These are phyloP conservation scores for Gossypium raimondii DNA, from an alignment of 345 rosid genomes.

Conservation along the genomic window DNA sequence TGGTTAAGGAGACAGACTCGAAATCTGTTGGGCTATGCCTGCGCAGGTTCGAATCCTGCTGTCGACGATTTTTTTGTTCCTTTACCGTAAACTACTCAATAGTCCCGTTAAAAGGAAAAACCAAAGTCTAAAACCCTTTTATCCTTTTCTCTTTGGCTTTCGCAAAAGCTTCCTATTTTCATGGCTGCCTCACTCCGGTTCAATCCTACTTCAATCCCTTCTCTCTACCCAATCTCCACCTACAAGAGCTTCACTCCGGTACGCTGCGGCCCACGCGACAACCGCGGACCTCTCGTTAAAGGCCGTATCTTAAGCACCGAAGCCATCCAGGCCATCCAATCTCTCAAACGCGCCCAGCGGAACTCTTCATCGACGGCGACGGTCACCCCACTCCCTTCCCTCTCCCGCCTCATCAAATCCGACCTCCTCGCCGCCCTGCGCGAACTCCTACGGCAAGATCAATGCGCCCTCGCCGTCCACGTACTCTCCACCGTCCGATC, in stretches of 20 bases:
- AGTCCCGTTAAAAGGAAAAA: no score
- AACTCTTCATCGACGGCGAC: conserved; percentile 22
- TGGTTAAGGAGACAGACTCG: conserved; percentile 99
- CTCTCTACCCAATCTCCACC: conserved; percentile 1
- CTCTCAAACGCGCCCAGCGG: conserved; percentile 61
- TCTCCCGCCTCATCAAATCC: conserved; percentile 71
- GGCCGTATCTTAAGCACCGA: conserved; percentile 79
- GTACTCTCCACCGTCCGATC: conserved; percentile 59
- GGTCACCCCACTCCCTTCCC: conserved; percentile 39
- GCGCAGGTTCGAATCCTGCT: conserved; percentile 99
- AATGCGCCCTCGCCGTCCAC: conserved; percentile 62
- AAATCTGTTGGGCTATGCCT: conserved; percentile 99
- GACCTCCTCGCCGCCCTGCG: conserved; percentile 61
- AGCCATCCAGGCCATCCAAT: conserved; percentile 88
- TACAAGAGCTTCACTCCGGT: conserved; percentile 21
- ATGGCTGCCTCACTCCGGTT: conserved; percentile 26
- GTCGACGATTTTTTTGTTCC: conserved; percentile 47
- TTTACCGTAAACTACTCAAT: no score
- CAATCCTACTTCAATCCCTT: conserved; percentile 19
- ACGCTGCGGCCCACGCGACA: conserved; percentile 66
- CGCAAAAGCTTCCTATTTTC: neutral
- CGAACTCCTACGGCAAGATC: conserved; percentile 84
- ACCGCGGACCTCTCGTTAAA: conserved; percentile 82
- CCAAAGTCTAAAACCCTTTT: neutral
- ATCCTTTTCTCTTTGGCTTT: neutral